These are phyloP conservation scores for Pichia occidentalis DNA, from an alignment of 805 yeast genomes.

Conservation along the genomic window DNA sequence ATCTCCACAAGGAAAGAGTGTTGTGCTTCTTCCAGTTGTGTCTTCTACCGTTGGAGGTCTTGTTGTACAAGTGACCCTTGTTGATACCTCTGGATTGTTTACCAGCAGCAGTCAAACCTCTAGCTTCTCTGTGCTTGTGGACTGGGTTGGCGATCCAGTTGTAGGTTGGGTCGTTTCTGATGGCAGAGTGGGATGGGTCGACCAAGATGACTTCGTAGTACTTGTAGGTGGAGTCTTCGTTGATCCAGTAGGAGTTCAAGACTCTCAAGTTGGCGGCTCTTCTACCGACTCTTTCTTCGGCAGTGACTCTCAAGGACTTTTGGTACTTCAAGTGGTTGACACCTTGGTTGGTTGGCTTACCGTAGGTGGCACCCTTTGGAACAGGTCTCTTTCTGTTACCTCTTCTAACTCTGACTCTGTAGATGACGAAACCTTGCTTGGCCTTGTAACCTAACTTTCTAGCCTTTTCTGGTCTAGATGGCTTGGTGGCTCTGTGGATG, in stretches of 20 bases:
- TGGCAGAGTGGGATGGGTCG: constrained; percentile 97
- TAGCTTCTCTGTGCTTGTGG: constrained; percentile 99
- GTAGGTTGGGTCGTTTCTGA: constrained; percentile 97
- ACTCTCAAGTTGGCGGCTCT: constrained; percentile 99
- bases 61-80: constrained; percentile 99
- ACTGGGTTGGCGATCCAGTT: constrained; percentile 99
- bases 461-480: constrained; percentile 99
- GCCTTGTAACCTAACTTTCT: constrained; percentile 99
- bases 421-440: constrained; percentile 98
- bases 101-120: constrained; percentile 98
- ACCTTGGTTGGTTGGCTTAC: constrained; percentile 99
- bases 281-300: constrained; percentile 99
- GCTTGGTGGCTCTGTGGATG: constrained; percentile 97
- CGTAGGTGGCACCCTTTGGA: constrained; percentile 99
- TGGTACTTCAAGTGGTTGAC: constrained; percentile 98
- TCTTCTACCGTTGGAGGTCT: constrained; percentile 97
- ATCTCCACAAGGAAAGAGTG: constrained; percentile 98
- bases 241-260: constrained; percentile 99
- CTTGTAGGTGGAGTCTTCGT: constrained; percentile 99
- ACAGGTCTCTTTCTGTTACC: constrained; percentile 99
- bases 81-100: constrained; percentile 99
- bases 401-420: constrained; percentile 98
- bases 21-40: constrained; percentile 99
- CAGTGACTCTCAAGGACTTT: constrained; percentile 95
- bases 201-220: constrained; percentile 97